phyloP scores from a whole-genome alignment of 2,329 filamentous ascomycete genomes.

The Ophiostoma sp. region DNA sequence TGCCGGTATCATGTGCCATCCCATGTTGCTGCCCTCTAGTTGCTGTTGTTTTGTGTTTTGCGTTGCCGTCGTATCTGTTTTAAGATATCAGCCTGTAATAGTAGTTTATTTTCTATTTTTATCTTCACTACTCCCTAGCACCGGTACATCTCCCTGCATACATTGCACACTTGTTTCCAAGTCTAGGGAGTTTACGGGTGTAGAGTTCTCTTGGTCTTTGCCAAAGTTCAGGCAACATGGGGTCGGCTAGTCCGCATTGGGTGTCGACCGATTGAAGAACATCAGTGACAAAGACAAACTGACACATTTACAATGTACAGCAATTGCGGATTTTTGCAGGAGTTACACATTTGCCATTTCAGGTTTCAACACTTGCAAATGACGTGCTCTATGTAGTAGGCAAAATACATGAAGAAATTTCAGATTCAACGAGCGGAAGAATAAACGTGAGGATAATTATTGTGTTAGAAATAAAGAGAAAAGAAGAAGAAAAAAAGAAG shows the following conservation, averaged over 20 bases:
- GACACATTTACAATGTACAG: too few species aligned
- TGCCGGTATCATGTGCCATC: slow-evolving; percentile 11
- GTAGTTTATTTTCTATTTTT: not conserved
- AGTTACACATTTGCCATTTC: too few species aligned
- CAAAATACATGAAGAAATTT: too few species aligned
- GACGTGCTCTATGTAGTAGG: too few species aligned
- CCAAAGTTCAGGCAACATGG: not conserved
- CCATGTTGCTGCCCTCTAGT: not conserved
- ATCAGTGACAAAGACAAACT: not conserved
- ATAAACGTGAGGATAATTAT: too few species aligned
- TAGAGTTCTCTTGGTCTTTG: not conserved
- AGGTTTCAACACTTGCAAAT: too few species aligned
- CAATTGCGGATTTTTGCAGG: too few species aligned
- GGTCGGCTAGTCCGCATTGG: not conserved
- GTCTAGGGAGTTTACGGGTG: slow-evolving; percentile 12
- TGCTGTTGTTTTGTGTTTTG: not conserved
- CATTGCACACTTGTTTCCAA: slow-evolving; percentile 7
- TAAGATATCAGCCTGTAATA: too few species aligned
- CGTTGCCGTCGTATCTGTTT: slow-evolving; percentile 5
- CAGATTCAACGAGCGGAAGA: too few species aligned
- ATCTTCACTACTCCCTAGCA: not conserved
- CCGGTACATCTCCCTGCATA: not conserved
- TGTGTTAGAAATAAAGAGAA: too few species aligned
- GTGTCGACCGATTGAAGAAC: not conserved
- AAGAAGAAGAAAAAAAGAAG: too few species aligned